Conservation (phyloP, 192 early-diverging fungal genomes). For the Pilobolus umbonatus region DNA sequence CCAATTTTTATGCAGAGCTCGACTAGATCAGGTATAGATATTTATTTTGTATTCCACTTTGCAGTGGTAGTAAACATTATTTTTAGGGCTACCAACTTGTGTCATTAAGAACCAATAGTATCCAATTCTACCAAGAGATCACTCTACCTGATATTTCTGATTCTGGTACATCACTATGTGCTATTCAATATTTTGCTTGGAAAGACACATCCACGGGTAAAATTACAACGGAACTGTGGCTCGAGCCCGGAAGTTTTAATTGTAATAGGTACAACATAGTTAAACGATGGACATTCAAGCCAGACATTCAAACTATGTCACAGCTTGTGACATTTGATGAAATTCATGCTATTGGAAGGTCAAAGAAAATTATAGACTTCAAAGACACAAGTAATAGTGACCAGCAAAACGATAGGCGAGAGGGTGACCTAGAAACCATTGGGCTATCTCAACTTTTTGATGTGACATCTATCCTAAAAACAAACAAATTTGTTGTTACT, state of each 20-base stretch:
- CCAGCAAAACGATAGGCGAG: neutral
- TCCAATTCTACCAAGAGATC: conserved; percentile 49
- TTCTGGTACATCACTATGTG: conserved; percentile 19
- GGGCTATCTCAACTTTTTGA: conserved; percentile 20
- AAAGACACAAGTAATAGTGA: conserved; percentile 1
- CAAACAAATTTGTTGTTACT: conserved; percentile 15
- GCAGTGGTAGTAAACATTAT: neutral
- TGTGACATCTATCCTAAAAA: conserved; percentile 16
- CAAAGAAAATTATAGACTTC: conserved; percentile 19
- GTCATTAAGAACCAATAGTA: conserved; percentile 32
- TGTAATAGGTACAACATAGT: conserved; percentile 15
- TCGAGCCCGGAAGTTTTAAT: conserved; percentile 39
- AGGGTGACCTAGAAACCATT: neutral
- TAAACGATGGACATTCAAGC: conserved; percentile 27
- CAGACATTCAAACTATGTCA: conserved; percentile 43
- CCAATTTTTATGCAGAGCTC: conserved; percentile 48
- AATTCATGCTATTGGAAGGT: conserved; percentile 45
- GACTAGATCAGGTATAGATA: conserved; percentile 38
- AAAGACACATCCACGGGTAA: conserved; percentile 37
- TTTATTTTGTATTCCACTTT: neutral
- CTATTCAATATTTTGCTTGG: conserved; percentile 49
- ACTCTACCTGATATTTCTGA: conserved; percentile 9
- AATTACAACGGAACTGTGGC: conserved; percentile 51
- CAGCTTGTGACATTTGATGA: conserved; percentile 56
- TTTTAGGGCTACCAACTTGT: conserved; percentile 36